Evolutionary conservation across 2,329 filamentous ascomycete genomes (phyloP), one percentile per base, ranked within the genome.

Genomic region (Cladophialophora immunda): DNA sequence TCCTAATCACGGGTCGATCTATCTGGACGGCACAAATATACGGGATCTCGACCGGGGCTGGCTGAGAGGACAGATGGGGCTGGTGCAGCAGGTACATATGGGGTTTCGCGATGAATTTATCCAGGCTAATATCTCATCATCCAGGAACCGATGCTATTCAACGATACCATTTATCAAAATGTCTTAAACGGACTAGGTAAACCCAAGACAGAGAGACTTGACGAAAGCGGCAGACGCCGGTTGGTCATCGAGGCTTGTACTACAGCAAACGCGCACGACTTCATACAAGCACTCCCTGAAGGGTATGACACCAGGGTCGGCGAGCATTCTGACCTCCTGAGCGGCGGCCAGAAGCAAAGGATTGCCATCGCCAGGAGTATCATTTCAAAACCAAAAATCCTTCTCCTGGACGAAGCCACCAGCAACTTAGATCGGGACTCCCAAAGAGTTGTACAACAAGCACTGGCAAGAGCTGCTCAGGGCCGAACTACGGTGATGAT

Each of bases 341-440:
- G 90, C 17, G 91, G 92, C 11, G 93, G 93, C 0, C 92, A 97
- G 75, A 86, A 91, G 19, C 92, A 96, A 76, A 86, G 93, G 3
- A 85, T 96, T 29, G 89, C 91, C 3, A 92, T 93, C 68, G 90
- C 90, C 0, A 83, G 90, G 5, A 88, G 88, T 9, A 87, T 93
- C 29, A 83, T 92, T 58, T 87, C 88, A 52, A 81, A 87, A 57
- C 90, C 90, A 0, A 80, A 82, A 1, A 86, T 93, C 1, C 78
- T 93, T 1, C 84, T 93, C 2, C 81, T 95, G 4, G 91, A 94
- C 73, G 91, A 94, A 77, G 91, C 92, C 1, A 93, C 91, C 0
- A 90, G 87, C 64, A 89, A 90, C 11, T 83, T 87, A 22, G 85
- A 87, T 69, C 82, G 85, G 0, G 79, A 82, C n/a, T 84, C 82